Evolutionary conservation across 1,284 basidiomycete species (phyloP), one percentile per base, ranked within the genome.

Genomic region (Sparassis latifolia): DNA sequence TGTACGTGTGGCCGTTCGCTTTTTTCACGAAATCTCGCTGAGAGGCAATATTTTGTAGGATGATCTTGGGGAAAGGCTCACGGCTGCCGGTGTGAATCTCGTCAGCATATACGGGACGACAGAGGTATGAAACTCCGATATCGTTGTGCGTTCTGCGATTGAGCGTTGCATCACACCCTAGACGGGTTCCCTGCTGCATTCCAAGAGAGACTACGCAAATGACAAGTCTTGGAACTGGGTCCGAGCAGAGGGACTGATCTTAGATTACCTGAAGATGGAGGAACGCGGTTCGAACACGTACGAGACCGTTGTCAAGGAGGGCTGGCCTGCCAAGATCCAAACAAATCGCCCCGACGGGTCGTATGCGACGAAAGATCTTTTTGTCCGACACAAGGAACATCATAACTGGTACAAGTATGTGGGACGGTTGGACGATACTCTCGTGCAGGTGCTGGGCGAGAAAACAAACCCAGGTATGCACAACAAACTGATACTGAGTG

Each of bases 141-240:
- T 20, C 10, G 44, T 33, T 31, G 31, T 30, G 12, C 9, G 7
- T 31, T 33, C 43, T 33, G 10, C 20, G 20, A 20, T 20, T 20
- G 20, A 20, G 20, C 20, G 20, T 20, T 20, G 20, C 20, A 10
- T 71, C 55, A 20, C 20, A 20, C 20, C 20, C 12, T 29, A 53
- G 52, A 74, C 67, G 63, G 65, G 69, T 61, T 63, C 74, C 52
- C 62, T 83, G 52, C 66, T 80, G 72, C 73, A 76, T 58, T 79
- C 77, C 6, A 67, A 67, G 47, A 72, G 79, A 9, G 69, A 78
- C 51, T 82, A 77, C 54, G 62, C 58, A 1, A 64, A 53, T 4
- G 83, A 86, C 67, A 78, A 78, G 55, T 73, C 64, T 27, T 86
- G 84, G 82, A 80, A 79, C 57, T 83, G 76, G 70, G 65, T 82